Evolutionary conservation across 2,329 filamentous ascomycete species (phyloP).

Genomic region (Fusarium algeriense): DNA sequence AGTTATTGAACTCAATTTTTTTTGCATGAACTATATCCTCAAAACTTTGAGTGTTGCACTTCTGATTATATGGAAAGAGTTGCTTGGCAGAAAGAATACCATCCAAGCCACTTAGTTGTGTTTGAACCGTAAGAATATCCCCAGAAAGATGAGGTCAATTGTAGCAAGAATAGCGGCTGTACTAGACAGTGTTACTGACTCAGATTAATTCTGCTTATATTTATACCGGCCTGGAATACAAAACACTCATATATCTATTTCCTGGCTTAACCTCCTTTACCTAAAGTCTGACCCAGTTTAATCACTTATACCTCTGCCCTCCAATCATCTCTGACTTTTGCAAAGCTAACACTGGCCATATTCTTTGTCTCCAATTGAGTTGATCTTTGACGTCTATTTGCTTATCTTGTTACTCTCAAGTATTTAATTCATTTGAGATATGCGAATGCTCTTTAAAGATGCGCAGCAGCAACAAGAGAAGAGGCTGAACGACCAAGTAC

Average conservation of each 20-base stretch:
- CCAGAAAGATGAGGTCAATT: too few relatives aligned
- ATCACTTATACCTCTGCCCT: conserved; percentile 15
- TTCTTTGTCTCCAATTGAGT: not conserved
- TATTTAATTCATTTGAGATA: too few relatives aligned
- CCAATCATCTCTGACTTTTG: conserved; percentile 11
- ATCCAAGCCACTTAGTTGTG: not conserved
- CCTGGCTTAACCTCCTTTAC: not conserved
- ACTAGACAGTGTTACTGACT: too few relatives aligned
- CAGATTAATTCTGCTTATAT: too few relatives aligned
- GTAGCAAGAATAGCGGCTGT: too few relatives aligned
- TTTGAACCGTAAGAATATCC: too few relatives aligned
- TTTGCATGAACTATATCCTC: not conserved
- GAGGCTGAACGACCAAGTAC: not conserved
- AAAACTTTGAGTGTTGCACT: not conserved
- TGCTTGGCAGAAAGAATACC: not conserved
- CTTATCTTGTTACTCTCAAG: not conserved
- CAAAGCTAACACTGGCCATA: not conserved
- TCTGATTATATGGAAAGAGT: not conserved
- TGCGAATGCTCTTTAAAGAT: not conserved
- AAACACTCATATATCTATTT: not conserved
- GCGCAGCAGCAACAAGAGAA: not conserved
- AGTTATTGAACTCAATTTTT: not conserved
- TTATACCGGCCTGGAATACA: too few relatives aligned
- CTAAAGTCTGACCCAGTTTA: not conserved
- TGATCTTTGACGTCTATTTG: not conserved